phyloP scores from a whole-genome alignment of 2,329 filamentous ascomycete species.

The Rutstroemia sp. region DNA sequence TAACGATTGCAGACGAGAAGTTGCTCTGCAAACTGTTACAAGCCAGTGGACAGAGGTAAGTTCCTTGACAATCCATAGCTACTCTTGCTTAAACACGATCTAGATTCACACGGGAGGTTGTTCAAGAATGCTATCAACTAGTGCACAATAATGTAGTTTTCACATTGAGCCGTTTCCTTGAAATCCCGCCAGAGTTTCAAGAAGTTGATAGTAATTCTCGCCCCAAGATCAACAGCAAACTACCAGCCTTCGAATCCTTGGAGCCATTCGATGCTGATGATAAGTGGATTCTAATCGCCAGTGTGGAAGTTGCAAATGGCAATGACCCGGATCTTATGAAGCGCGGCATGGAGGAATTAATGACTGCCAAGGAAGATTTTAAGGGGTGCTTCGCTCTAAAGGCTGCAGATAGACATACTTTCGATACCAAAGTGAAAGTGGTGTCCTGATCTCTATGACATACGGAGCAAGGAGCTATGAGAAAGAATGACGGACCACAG shows the following conservation, averaged over 20 bases:
- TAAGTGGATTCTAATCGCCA: constrained; percentile 51
- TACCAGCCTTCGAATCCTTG: constrained; percentile 42
- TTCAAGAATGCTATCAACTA: constrained; percentile 21
- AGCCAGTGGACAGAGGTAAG: constrained; percentile 47
- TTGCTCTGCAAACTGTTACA: constrained; percentile 41
- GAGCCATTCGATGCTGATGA: constrained; percentile 40
- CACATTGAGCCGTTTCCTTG: constrained; percentile 22
- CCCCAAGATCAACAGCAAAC: constrained; percentile 18
- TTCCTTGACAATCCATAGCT: neutral
- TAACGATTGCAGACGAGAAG: constrained; percentile 29
- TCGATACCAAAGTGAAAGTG: constrained; percentile 40
- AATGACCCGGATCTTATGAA: constrained; percentile 47
- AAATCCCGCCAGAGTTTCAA: constrained; percentile 15
- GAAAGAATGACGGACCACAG: neutral
- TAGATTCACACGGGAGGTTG: constrained; percentile 24
- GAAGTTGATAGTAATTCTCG: constrained; percentile 24
- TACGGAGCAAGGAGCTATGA: neutral
- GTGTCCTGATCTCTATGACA: constrained; percentile 6
- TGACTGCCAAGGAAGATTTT: constrained; percentile 39
- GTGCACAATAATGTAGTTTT: constrained; percentile 26
- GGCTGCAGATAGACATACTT: constrained; percentile 43
- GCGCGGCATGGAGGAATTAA: constrained; percentile 45
- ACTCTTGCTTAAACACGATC: constrained; percentile 5
- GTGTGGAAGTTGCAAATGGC: constrained; percentile 46
- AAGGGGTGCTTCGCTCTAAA: constrained; percentile 47